Conservation (phyloP, 192 early-diverging fungal genomes). For the Diversispora eburnea region DNA sequence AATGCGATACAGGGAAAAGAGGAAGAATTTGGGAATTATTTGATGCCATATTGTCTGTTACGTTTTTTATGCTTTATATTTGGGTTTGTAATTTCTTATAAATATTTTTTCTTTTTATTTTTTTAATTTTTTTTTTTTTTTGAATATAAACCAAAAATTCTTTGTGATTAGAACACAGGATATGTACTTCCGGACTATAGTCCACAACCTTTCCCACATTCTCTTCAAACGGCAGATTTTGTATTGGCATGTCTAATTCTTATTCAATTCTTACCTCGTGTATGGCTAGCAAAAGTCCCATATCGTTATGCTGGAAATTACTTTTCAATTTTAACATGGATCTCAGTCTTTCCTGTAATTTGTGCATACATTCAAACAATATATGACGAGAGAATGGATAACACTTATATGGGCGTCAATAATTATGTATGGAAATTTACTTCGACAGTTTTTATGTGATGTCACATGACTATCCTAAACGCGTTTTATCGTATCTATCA, state of each 20-base stretch:
- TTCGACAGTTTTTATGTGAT: no score
- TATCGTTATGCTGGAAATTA: slow-evolving; percentile 40
- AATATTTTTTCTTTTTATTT: background rate
- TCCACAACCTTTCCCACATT: slow-evolving; percentile 46
- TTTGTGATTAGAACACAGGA: slow-evolving; percentile 40
- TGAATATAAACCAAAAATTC: background rate
- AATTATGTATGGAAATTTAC: slow-evolving; percentile 13
- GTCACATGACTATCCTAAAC: slow-evolving; percentile 26
- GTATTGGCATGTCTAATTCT: slow-evolving; percentile 46
- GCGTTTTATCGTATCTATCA: background rate
- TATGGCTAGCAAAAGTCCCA: slow-evolving; percentile 57
- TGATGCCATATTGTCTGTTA: slow-evolving; percentile 48
- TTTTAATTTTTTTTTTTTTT: background rate
- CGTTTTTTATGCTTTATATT: slow-evolving; percentile 49
- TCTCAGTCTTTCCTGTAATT: slow-evolving; percentile 55
- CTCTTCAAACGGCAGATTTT: slow-evolving; percentile 42
- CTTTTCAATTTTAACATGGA: slow-evolving; percentile 54
- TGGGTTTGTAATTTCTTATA: slow-evolving; percentile 11
- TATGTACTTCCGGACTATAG: slow-evolving; percentile 36
- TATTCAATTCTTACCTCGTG: slow-evolving; percentile 58
- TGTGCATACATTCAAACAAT: slow-evolving; percentile 39
- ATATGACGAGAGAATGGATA: slow-evolving; percentile 37
- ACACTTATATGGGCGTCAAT: slow-evolving; percentile 61
- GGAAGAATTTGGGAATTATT: slow-evolving; percentile 60
- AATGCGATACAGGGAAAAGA: background rate